Percentiles rank a stretch among this genome's conserved stretches.
phyloP scores from a whole-genome alignment of 495 filamentous ascomycete species.

The Evernia prunastri region DNA sequence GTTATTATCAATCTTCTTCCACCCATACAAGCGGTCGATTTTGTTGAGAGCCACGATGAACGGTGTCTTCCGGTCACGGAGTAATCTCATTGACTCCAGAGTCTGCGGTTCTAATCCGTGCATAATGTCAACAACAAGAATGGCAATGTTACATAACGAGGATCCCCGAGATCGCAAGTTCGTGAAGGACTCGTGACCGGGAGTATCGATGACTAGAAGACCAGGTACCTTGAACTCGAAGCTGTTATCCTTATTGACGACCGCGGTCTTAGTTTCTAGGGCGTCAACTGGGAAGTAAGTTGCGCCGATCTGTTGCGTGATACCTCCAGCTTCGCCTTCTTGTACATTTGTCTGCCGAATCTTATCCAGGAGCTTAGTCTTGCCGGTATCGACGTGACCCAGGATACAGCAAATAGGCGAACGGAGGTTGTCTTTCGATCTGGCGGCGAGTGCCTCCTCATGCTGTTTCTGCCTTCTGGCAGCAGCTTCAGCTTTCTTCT shows the following conservation, averaged over 20 bases:
- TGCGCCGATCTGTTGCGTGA: slow-evolving; percentile 99
- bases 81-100: slow-evolving; percentile 89
- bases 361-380: slow-evolving; percentile 98
- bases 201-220: slow-evolving; percentile 95
- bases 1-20: slow-evolving; percentile 97
- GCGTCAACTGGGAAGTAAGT: slow-evolving; percentile 99
- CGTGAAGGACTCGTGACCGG: slow-evolving; percentile 99
- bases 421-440: slow-evolving; percentile 88
- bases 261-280: slow-evolving; percentile 79
- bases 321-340: slow-evolving; percentile 98
- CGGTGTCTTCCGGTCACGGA: slow-evolving; percentile 89
- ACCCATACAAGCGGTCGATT: slow-evolving; percentile 98
- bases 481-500: slow-evolving; percentile 82
- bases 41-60: slow-evolving; percentile 99
- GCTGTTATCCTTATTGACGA: slow-evolving; percentile 81
- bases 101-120: slow-evolving; percentile 98
- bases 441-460: slow-evolving; percentile 83
- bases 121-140: slow-evolving; percentile 99
- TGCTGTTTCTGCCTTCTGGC: slow-evolving; percentile 81
- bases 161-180: slow-evolving; percentile 94
- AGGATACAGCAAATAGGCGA: slow-evolving; percentile 99
- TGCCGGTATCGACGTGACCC: slow-evolving; percentile 99
- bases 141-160: slow-evolving; percentile 98
- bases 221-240: slow-evolving; percentile 99
- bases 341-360: slow-evolving; percentile 98